Evolutionary conservation across 305 asterid species (phyloP).

Genomic region (Stenogyne calaminthoides): DNA sequence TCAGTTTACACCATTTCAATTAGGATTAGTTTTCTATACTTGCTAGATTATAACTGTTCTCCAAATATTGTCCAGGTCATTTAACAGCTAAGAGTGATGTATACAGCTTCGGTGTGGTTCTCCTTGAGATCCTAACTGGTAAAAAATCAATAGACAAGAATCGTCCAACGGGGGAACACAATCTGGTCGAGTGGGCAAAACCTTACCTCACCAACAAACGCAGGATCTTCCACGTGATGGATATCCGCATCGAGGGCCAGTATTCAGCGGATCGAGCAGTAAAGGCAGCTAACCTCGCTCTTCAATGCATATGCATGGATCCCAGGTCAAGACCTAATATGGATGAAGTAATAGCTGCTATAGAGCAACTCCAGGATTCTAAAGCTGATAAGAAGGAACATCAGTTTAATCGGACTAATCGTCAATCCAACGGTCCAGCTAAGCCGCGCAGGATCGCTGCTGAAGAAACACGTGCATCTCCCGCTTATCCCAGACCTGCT

Average conservation of each 20-base stretch:
- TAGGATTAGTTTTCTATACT: too few species aligned
- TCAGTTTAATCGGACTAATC: slow-evolving; percentile 24
- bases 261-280: slow-evolving; percentile 50
- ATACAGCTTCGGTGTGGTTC: slow-evolving; percentile 91
- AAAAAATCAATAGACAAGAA: slow-evolving; percentile 87
- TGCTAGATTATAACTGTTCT: not conserved
- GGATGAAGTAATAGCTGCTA: slow-evolving; percentile 66
- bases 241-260: slow-evolving; percentile 76
- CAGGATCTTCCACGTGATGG: slow-evolving; percentile 64
- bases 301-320: slow-evolving; percentile 64
- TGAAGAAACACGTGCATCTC: slow-evolving; percentile 30
- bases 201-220: slow-evolving; percentile 77
- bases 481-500: slow-evolving; percentile 65
- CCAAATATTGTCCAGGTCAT: slow-evolving; percentile 52
- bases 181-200: slow-evolving; percentile 83
- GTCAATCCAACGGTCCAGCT: slow-evolving; percentile 33
- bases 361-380: slow-evolving; percentile 55
- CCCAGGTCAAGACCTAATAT: slow-evolving; percentile 72
- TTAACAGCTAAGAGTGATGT: slow-evolving; percentile 84
- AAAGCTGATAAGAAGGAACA: slow-evolving; percentile 33
- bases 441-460: slow-evolving; percentile 40
- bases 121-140: slow-evolving; percentile 73
- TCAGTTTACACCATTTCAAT: not conserved
- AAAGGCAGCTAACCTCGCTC: slow-evolving; percentile 66
- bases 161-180: slow-evolving; percentile 81